Evolutionary conservation across 306 rosid genomes (phyloP).

Genomic region (Psophocarpus tetragonolobus): DNA sequence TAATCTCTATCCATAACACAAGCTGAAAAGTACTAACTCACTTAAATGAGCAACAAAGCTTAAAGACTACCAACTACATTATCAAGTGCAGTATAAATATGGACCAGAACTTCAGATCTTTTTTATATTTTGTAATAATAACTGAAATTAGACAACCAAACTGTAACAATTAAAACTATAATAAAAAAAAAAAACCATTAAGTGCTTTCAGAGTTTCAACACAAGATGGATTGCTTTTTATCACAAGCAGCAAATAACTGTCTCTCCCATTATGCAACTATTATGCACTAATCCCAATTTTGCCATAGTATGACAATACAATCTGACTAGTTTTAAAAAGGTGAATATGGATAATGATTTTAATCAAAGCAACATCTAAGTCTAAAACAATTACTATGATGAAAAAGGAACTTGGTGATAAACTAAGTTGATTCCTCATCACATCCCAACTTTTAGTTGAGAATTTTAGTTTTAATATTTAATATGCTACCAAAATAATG

Average conservation of each 20-base stretch:
- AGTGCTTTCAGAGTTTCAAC: neutral
- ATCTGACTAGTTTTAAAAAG: neutral
- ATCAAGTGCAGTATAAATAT: too few species aligned
- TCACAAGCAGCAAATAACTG: neutral
- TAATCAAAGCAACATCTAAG: neutral
- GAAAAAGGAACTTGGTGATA: neutral
- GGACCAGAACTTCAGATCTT: neutral
- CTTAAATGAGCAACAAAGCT: too few species aligned
- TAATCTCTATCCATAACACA: too few species aligned
- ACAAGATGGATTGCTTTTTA: neutral
- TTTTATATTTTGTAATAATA: neutral
- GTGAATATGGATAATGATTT: neutral
- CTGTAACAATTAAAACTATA: neutral
- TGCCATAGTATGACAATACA: neutral
- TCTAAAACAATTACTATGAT: neutral
- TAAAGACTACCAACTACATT: neutral
- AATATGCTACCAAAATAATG: neutral
- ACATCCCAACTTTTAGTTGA: neutral
- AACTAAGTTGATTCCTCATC: neutral
- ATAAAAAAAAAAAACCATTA: too few species aligned
- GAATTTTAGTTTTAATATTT: neutral
- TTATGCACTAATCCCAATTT: neutral
- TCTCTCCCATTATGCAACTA: neutral
- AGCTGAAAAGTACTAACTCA: too few species aligned
- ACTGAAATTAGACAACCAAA: neutral